These are phyloP conservation scores for Hermanozyma aechmeae DNA, from an alignment of 805 yeast species.

Conservation along the genomic window DNA sequence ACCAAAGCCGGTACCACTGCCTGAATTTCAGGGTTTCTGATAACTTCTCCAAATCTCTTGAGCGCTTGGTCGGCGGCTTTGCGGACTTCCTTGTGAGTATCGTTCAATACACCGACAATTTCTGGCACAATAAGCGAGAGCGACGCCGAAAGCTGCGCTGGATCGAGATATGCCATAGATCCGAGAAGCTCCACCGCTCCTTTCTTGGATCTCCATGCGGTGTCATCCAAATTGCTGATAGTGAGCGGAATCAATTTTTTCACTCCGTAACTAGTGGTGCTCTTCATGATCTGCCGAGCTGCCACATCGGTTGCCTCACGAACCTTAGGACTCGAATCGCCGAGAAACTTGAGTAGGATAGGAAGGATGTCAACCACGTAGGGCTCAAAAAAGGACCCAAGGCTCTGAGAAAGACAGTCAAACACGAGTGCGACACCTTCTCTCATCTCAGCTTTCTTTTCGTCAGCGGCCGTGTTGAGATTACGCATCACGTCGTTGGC, in stretches of 20 bases:
- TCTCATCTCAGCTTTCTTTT: slow-evolving; percentile 61
- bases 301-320: slow-evolving; percentile 85
- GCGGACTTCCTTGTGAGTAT: slow-evolving; percentile 93
- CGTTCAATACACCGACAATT: slow-evolving; percentile 89
- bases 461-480: slow-evolving; percentile 78
- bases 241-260: slow-evolving; percentile 88
- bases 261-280: slow-evolving; percentile 88
- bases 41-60: slow-evolving; percentile 92
- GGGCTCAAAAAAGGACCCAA: slow-evolving; percentile 83
- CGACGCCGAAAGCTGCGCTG: slow-evolving; percentile 84
- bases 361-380: slow-evolving; percentile 87
- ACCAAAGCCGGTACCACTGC: slow-evolving; percentile 78
- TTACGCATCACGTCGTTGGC: slow-evolving; percentile 70
- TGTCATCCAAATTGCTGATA: slow-evolving; percentile 73
- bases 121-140: slow-evolving; percentile 90
- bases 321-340: slow-evolving; percentile 79
- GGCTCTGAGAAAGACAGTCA: slow-evolving; percentile 69
- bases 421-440: slow-evolving; percentile 85
- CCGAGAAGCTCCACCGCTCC: slow-evolving; percentile 96
- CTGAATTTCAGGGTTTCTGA: slow-evolving; percentile 94
- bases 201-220: slow-evolving; percentile 92
- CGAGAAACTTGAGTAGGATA: slow-evolving; percentile 66
- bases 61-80: slow-evolving; percentile 87
- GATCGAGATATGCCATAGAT: slow-evolving; percentile 96
- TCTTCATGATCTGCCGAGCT: slow-evolving; percentile 79